Base-by-base conservation (phyloP, 1,284 basidiomycete species). In the Golubevia pallescens region DNA sequence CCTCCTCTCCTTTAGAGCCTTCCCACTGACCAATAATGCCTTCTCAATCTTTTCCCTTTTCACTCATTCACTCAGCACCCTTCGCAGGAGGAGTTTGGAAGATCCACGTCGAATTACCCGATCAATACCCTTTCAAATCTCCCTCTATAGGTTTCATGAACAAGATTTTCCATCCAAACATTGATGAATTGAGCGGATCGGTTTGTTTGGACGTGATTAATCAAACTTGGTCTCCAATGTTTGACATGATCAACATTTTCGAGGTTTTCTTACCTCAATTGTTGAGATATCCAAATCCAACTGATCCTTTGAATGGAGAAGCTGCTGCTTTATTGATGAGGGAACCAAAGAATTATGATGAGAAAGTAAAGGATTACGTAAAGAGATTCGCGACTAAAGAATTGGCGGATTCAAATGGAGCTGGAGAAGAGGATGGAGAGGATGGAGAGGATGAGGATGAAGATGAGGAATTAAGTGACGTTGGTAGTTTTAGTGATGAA, bases 131-230 rank as follows among this genome's bases (percentile, higher is more conserved):
- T 1, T 99, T 93, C 91, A 99, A 99, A 87, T 96, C 94, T 38
- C 96, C 97, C 1, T 96, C 94, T 81, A 99, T 99, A 78, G 96
- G 96, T 0, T 99, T 99, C 87, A 96, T 97, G 94, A 99, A 99
- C 90, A 97, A 97, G 91, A 98, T 99, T 85, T 99, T 97, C 86
- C 96, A 99, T 84, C 96, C 96, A 8, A 98, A 97, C 86, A 97
- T 97, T 80, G 95, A 97, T 86, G 95, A 97, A 86, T 87, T 95
- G 93, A 95, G 93, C 81, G 94, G 94, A 61, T 95, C 94, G 16
- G 95, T 97, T 55, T 97, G 95, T 86, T 88, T 97, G 74, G 95
- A 97, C 87, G 95, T 97, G 38, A 97, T 97, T 86, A 97, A 97
- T 86, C 94, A 96, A 87, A 97, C 95, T n/a, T 97, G 95, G 95